Conservation (phyloP, 1,139 yeast species). For the Komagataea norvegica region DNA sequence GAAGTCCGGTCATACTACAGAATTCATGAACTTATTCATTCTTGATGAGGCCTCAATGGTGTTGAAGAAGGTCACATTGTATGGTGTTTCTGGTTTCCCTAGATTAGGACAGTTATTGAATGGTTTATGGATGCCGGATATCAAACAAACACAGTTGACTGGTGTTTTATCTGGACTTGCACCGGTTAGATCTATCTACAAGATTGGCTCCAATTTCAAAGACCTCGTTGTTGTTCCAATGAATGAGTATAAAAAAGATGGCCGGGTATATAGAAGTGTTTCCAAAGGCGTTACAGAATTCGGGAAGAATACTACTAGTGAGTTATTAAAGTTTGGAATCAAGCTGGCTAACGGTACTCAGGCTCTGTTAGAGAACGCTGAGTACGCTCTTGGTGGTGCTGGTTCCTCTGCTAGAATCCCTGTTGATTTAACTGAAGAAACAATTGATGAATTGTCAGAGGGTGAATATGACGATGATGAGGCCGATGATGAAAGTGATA, state of each 20-base stretch:
- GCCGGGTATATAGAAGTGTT: conserved; percentile 61
- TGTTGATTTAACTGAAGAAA: conserved; percentile 11
- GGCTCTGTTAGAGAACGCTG: conserved; percentile 72
- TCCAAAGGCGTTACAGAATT: conserved; percentile 78
- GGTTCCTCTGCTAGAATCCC: conserved; percentile 34
- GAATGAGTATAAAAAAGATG: conserved; percentile 69
- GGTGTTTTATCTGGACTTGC: conserved; percentile 82
- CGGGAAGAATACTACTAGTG: conserved; percentile 76
- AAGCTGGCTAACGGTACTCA: conserved; percentile 89
- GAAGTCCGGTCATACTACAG: conserved; percentile 80
- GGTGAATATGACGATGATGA: conserved; percentile 30
- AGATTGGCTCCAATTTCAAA: conserved; percentile 73
- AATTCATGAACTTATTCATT: conserved; percentile 81
- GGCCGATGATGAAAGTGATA: conserved; percentile 29
- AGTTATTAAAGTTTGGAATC: conserved; percentile 76
- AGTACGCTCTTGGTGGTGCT: conserved; percentile 66
- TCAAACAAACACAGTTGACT: conserved; percentile 68
- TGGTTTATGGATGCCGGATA: conserved; percentile 81
- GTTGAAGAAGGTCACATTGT: conserved; percentile 55
- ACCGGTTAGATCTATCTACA: conserved; percentile 72
- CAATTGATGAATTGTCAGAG: conserved; percentile 27
- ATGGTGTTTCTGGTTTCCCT: conserved; percentile 75
- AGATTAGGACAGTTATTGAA: conserved; percentile 52
- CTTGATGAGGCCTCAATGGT: conserved; percentile 78
- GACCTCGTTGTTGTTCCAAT: conserved; percentile 72